These are phyloP conservation scores for Sporothrix phasma DNA, from an alignment of 2,329 filamentous ascomycete genomes.

Conservation along the genomic window DNA sequence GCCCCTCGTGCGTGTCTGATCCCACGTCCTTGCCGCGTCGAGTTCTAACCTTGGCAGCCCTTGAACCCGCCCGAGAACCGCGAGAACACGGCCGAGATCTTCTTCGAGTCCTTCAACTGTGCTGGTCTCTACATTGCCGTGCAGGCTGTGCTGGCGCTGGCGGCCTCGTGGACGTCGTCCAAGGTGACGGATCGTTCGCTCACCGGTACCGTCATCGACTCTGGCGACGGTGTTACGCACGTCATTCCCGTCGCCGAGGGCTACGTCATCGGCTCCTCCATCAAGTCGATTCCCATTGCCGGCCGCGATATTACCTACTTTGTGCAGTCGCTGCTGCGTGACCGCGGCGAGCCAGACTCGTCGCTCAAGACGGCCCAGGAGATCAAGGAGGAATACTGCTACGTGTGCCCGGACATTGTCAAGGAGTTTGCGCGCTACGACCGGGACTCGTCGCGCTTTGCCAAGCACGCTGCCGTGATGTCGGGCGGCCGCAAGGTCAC, in stretches of 20 bases:
- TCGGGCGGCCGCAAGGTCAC: constrained; percentile 74
- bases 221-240: constrained; percentile 96
- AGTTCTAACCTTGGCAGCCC: constrained; percentile 46
- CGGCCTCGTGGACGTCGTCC: constrained; percentile 95
- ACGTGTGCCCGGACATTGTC: constrained; percentile 96
- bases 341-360: constrained; percentile 92
- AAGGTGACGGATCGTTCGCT: constrained; percentile 94
- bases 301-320: constrained; percentile 98
- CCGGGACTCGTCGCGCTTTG: constrained; percentile 80
- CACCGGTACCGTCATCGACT: constrained; percentile 96
- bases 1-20: neutral
- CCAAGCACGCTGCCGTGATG: constrained; percentile 78
- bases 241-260: constrained; percentile 97
- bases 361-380: constrained; percentile 94
- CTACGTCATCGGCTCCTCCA: constrained; percentile 97
- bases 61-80: constrained; percentile 97
- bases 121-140: constrained; percentile 98
- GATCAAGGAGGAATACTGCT: constrained; percentile 98
- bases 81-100: constrained; percentile 98
- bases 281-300: constrained; percentile 97
- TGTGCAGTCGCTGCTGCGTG: constrained; percentile 88
- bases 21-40: neutral
- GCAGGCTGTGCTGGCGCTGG: constrained; percentile 90
- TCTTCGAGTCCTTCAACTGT: constrained; percentile 99
- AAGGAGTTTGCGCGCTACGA: constrained; percentile 97